phyloP scores from a whole-genome alignment of 345 rosid genomes.

The Bruguiera sexangula region DNA sequence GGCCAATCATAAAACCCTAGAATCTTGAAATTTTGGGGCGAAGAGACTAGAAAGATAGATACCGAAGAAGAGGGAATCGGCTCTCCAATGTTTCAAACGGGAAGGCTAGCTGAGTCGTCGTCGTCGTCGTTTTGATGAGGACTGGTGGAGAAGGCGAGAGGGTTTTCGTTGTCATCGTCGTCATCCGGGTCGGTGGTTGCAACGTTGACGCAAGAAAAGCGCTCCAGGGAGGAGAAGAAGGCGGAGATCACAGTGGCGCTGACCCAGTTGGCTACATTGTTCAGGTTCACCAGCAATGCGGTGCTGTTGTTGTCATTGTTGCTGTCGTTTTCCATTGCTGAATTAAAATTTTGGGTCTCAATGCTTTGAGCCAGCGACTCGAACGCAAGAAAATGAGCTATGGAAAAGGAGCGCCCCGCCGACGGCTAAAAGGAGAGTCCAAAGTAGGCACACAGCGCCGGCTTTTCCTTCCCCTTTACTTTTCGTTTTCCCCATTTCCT shows the following conservation, averaged over 20 bases:
- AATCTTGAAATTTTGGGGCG: no score
- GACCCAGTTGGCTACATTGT: constrained; percentile 67
- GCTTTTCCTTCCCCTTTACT: no score
- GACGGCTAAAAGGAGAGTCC: no score
- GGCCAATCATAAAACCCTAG: no score
- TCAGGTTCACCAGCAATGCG: constrained; percentile 43
- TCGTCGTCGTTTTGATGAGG: constrained; percentile 28
- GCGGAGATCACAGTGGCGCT: constrained; percentile 71
- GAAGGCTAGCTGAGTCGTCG: constrained; percentile 23
- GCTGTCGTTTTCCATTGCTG: constrained; percentile 23
- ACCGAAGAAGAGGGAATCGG: no score
- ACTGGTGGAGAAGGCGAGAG: constrained; percentile 42
- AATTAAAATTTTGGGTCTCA: no score
- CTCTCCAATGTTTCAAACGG: constrained; percentile 11
- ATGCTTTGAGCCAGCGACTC: no score
- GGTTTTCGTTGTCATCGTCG: constrained; percentile 50
- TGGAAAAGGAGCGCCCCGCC: no score
- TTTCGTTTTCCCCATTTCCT: no score
- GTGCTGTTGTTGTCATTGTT: constrained; percentile 19
- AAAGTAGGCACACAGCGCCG: no score
- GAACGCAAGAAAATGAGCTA: no score
- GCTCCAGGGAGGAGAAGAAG: constrained; percentile 86
- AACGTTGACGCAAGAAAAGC: constrained; percentile 84
- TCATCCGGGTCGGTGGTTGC: constrained; percentile 67
- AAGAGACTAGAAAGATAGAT: no score